Base-by-base conservation (phyloP, 2,329 filamentous ascomycete species). In the Xylaria sp. region DNA sequence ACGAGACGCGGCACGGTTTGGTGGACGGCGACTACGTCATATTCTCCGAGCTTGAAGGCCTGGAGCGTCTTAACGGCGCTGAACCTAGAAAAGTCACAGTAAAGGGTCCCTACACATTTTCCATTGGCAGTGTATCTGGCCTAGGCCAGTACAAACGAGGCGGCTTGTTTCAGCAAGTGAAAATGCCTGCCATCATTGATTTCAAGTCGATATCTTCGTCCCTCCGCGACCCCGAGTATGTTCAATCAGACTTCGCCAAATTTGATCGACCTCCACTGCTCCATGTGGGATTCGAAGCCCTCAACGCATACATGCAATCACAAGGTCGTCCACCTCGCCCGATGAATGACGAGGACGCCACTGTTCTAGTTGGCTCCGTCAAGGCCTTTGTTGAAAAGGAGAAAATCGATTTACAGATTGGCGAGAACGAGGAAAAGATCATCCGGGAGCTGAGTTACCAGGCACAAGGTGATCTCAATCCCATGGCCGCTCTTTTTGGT, bases 11-110 rank as follows among this genome's bases (percentile, higher is more conserved):
- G 64, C 96, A 99, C 79, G 96, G 96, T 4, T 85, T 99, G 47
- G 94, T 98, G 80, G 96, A 99, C 84, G 96, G 95, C 24, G 96
- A 99, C 79, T 97, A 91, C 79, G 94, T 99, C 64, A 97, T 93
- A 8, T 99, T 99, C 80, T 91, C 93, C 2, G 96, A 99, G 79
- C 80, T 99, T 24, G 90, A 96, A 83, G 96, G 96, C 24, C 93
- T 99, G 92, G 94, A 97, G 69, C 89, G 82, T 5, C 81, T 99
- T 70, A 99, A 99, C 79, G 88, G 88, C 74, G 87, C 89, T 53
- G 92, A 93, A 70, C 95, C 96, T 58, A 90, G 93, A 73, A 97
- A 98, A 83, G 89, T 99, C 69, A 93, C 92, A 3, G 94, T 98
- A 58, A 98, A 97, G 83, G 96, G 93, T 0, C 96, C 96, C 3